Evolutionary conservation across 208 protist species (phyloP).

Genomic region (Acanthamoeba castellanii): DNA sequence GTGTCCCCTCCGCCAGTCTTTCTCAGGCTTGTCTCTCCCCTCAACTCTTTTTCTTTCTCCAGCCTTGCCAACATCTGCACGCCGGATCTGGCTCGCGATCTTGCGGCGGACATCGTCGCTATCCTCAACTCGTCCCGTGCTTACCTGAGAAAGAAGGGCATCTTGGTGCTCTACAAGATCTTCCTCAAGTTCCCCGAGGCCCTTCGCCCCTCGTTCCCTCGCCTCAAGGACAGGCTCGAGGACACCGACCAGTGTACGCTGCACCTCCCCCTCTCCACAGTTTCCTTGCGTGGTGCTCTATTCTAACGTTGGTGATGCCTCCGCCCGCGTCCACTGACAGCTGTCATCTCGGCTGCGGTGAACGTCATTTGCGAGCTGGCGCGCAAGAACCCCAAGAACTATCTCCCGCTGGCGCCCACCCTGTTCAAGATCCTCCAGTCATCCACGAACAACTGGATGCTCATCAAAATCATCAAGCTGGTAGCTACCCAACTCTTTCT

Average conservation of each 20-base stretch:
- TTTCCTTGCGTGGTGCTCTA: constrained; percentile 58
- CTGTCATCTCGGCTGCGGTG: constrained; percentile 96
- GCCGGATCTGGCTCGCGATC: constrained; percentile 95
- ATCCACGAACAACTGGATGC: constrained; percentile 97
- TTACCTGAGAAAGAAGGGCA: constrained; percentile 74
- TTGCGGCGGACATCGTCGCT: constrained; percentile 96
- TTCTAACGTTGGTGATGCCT: neutral
- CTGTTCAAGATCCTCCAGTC: constrained; percentile 96
- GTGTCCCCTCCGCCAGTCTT: neutral
- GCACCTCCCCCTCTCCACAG: neutral
- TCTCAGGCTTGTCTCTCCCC: neutral
- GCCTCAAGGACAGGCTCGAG: constrained; percentile 97
- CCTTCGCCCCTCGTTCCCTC: constrained; percentile 96
- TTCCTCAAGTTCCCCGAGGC: constrained; percentile 98
- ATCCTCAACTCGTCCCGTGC: constrained; percentile 93
- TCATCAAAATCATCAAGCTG: constrained; percentile 99
- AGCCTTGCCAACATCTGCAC: constrained; percentile 96
- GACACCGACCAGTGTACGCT: constrained; percentile 91
- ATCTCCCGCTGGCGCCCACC: constrained; percentile 96
- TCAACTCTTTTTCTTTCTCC: neutral
- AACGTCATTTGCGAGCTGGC: constrained; percentile 99
- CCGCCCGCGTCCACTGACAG: neutral
- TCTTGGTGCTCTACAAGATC: constrained; percentile 82
- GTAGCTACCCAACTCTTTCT: constrained; percentile 43
- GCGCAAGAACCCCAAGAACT: constrained; percentile 98